Conservation (phyloP, 1,139 yeast genomes). For the Zygosaccharomyces pseudobailii region DNA sequence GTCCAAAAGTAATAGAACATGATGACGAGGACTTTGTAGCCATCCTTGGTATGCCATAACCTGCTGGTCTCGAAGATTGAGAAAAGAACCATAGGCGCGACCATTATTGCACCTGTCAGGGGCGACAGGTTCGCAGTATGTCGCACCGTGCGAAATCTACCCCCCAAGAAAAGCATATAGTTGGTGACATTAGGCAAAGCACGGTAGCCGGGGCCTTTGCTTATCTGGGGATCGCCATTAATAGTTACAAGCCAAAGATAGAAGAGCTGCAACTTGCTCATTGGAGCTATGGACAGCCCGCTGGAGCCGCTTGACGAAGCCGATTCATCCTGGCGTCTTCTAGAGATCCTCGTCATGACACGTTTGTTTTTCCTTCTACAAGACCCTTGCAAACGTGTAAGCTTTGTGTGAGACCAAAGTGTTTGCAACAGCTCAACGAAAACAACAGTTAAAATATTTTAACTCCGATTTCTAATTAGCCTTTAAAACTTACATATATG, state of each 20-base stretch:
- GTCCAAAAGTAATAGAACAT: slow-evolving; percentile 57
- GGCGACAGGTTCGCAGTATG: slow-evolving; percentile 39
- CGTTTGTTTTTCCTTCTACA: background rate
- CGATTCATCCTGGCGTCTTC: background rate
- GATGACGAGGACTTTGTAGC: slow-evolving; percentile 56
- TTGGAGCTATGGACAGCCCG: background rate
- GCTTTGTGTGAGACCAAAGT: background rate
- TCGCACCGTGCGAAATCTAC: slow-evolving; percentile 47
- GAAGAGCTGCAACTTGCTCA: slow-evolving; percentile 10
- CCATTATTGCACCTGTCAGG: slow-evolving; percentile 36
- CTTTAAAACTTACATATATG: background rate
- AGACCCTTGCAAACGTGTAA: background rate
- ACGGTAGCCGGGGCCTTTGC: slow-evolving; percentile 18
- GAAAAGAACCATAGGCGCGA: slow-evolving; percentile 50
- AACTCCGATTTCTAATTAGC: background rate
- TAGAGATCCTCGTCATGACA: background rate
- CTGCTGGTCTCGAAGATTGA: slow-evolving; percentile 39
- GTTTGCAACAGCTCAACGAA: background rate
- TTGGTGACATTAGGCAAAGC: slow-evolving; percentile 26
- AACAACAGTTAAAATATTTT: background rate
- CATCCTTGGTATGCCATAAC: slow-evolving; percentile 31
- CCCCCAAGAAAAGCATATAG: slow-evolving; percentile 56
- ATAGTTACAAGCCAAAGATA: slow-evolving; percentile 29
- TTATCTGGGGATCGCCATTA: slow-evolving; percentile 21
- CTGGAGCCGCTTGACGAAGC: background rate